Base-by-base conservation (phyloP, 495 filamentous ascomycete genomes). In the Lindgomyces ingoldianus region DNA sequence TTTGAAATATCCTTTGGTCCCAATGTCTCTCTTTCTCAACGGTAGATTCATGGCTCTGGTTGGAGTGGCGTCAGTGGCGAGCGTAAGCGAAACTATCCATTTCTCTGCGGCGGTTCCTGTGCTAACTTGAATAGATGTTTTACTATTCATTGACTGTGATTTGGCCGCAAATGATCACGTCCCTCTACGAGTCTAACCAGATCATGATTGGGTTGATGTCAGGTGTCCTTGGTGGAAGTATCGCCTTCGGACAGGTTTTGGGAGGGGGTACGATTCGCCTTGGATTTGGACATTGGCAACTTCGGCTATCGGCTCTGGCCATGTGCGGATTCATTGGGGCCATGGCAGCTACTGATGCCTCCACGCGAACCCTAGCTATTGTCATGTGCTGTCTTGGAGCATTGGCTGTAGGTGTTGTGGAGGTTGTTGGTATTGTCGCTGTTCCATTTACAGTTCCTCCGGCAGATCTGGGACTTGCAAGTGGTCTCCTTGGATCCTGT, bases 151-250 rank as follows among this genome's bases (percentile, higher is more conserved):
- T 57, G 11, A 55, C 52, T 6, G 47, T 66, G 10, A 53, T 66
- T 21, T 64, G 61, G 61, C 63, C 63, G 4, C 63, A 66, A 50
- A 54, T 55, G 57, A 50, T 66, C 27, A 60, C 63, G 11, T 16
- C 63, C 1, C 57, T 66, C 14, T 66, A 60, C 25, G 29, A 29
- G n/a, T 9, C 22, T 12, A 33, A 66, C 21, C 30, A 44, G 11
- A 49, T 54, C 47, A 48, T 48, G 36, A 57, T 57, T 21, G 63
- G 63, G 1, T 26, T 54, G 0, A 33, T 66, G 48, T 66, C 63
- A 4, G 60, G 49, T 16, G 33, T 42, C 6, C 26, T 64, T 14
- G 52, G 53, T 19, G 61, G 53, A 0, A 9, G 21, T n/a, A 58
- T 58, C 54, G 61, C 61, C 42, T 58, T 64, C 25, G 61, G 61